A percentile compares a stretch with the other conserved stretches of the same genome.
These are phyloP conservation scores for Tulasnella sp. DNA, from an alignment of 768 basidiomycete genomes.

Conservation along the genomic window DNA sequence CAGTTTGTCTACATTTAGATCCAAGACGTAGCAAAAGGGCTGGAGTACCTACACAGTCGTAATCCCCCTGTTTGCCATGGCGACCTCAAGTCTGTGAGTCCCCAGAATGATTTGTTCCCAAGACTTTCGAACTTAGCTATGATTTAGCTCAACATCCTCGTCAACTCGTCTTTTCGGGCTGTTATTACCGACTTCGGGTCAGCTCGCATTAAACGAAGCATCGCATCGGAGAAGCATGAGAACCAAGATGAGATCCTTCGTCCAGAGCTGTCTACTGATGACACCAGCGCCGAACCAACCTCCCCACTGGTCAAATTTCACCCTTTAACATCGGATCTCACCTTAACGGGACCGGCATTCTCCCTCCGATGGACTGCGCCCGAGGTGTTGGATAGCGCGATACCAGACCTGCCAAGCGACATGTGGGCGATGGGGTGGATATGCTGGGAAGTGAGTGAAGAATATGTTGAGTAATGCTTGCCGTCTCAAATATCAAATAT, in stretches of 20 bases:
- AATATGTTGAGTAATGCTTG: not conserved
- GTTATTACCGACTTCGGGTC: not conserved
- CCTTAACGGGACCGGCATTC: not conserved
- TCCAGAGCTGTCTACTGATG: not conserved
- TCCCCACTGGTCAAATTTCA: not conserved
- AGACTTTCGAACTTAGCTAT: not conserved
- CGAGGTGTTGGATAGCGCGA: not conserved
- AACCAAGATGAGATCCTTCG: not conserved
- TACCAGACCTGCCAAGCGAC: not conserved
- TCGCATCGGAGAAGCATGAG: not conserved
- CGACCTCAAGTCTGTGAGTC: not conserved
- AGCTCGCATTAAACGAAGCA: not conserved
- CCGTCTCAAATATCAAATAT: not conserved
- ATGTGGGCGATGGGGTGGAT: constrained; percentile 1
- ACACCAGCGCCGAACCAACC: not conserved
- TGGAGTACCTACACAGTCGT: not conserved
- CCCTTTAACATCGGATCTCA: not conserved
- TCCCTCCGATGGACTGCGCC: not conserved
- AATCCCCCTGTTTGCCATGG: not conserved
- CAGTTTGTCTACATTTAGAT: not conserved
- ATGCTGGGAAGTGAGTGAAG: not conserved
- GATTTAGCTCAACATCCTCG: not conserved
- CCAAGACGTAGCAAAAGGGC: not conserved
- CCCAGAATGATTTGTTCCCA: not conserved
- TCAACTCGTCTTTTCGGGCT: not conserved